These are phyloP conservation scores for Fulvia fulva DNA, from an alignment of 2,329 filamentous ascomycete genomes.

Conservation along the genomic window DNA sequence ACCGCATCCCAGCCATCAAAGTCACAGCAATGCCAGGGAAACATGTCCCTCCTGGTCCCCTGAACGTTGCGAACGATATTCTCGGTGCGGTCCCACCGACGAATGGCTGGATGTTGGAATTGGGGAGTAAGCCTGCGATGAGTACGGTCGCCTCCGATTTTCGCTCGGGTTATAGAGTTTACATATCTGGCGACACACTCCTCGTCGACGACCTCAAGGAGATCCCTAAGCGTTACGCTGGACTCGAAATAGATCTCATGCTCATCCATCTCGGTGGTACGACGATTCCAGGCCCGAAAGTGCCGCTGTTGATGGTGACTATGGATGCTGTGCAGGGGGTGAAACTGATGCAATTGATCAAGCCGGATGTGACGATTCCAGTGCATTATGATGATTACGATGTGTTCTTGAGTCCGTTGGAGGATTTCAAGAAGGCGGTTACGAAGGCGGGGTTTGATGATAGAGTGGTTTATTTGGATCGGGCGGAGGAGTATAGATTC, in stretches of 20 bases:
- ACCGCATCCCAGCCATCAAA: conserved; percentile 45
- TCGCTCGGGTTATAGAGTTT: conserved; percentile 50
- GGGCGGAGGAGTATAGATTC: conserved; percentile 56
- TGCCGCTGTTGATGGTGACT: conserved; percentile 63
- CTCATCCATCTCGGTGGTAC: conserved; percentile 63
- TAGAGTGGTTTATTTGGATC: conserved; percentile 58
- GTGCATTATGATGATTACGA: conserved; percentile 64
- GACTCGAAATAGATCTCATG: conserved; percentile 61
- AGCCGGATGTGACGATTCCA: conserved; percentile 60
- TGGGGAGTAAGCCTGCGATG: conserved; percentile 44
- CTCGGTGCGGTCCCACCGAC: conserved; percentile 57
- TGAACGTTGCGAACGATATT: conserved; percentile 46
- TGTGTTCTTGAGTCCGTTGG: conserved; percentile 56
- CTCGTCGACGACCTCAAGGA: conserved; percentile 59
- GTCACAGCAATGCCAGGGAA: conserved; percentile 63
- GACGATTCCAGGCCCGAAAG: conserved; percentile 56
- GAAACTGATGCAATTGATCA: conserved; percentile 56
- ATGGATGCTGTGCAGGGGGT: conserved; percentile 64
- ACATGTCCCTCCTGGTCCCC: conserved; percentile 50
- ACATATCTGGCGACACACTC: conserved; percentile 64
- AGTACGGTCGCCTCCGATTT: conserved; percentile 29
- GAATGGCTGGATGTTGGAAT: conserved; percentile 64
- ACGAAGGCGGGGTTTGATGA: conserved; percentile 48
- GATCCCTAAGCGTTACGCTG: conserved; percentile 54
- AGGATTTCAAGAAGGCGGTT: conserved; percentile 58